Conservation (phyloP, 192 early-diverging fungal species). For the Ramicandelaber brevisporus region DNA sequence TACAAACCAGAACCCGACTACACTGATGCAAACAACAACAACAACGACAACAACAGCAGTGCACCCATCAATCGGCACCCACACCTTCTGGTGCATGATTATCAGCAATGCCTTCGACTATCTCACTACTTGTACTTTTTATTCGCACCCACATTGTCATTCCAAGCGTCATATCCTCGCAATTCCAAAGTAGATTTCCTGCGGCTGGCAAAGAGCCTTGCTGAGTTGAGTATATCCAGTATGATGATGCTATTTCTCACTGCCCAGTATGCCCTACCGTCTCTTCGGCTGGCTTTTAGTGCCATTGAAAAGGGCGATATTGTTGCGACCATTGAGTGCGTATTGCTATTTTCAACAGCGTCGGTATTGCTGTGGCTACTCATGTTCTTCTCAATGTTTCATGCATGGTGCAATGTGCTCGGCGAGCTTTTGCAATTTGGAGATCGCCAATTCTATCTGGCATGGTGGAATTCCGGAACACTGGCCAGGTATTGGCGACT, state of each 20-base stretch:
- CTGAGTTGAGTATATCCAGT: constrained; percentile 35
- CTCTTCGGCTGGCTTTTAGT: constrained; percentile 42
- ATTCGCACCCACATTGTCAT: constrained; percentile 62
- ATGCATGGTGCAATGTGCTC: constrained; percentile 52
- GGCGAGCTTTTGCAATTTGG: constrained; percentile 63
- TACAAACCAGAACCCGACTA: no score
- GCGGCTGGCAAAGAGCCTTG: constrained; percentile 56
- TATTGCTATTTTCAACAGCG: constrained; percentile 61
- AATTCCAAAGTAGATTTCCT: constrained; percentile 44
- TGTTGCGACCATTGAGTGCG: constrained; percentile 43
- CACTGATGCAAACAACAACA: no score
- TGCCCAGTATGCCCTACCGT: constrained; percentile 58
- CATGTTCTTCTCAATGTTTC: constrained; percentile 73
- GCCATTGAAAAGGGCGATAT: constrained; percentile 41
- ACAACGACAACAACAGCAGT: no score
- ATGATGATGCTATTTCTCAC: constrained; percentile 57
- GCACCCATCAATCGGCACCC: no score
- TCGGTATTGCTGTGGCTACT: constrained; percentile 66
- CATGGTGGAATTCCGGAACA: constrained; percentile 72
- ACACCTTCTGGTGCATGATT: no score
- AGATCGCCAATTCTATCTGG: constrained; percentile 64
- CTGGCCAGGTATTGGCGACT: constrained; percentile 66
- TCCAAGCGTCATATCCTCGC: constrained; percentile 65
- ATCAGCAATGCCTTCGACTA: no score
- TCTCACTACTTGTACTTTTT: constrained; percentile 34